A percentile compares a stretch with the other conserved stretches of the same genome.
phyloP scores from a whole-genome alignment of 306 rosid genomes.

The Rosa lucieae region DNA sequence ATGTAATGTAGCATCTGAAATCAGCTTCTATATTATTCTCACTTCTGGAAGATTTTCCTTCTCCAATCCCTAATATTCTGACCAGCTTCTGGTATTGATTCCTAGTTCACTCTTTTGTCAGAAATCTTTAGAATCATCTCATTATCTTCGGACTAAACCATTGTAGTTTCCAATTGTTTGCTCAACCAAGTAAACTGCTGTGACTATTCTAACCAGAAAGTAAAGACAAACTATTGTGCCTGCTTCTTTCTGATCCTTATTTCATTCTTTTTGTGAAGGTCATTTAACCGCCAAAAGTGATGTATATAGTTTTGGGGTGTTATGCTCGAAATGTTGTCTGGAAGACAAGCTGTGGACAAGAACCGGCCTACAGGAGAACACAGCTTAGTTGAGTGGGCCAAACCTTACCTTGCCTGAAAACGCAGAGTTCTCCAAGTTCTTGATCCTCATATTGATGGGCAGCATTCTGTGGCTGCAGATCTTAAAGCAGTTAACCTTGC shows the following conservation, averaged over 20 bases:
- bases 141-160: background rate
- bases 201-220: background rate
- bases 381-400: conserved; percentile 84
- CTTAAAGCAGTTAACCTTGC: conserved; percentile 67
- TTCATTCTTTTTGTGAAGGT: conserved; percentile 51
- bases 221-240: background rate
- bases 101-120: background rate
- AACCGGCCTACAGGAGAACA: conserved; percentile 84
- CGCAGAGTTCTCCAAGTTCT: conserved; percentile 66
- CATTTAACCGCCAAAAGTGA: conserved; percentile 89
- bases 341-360: conserved; percentile 74
- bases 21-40: background rate
- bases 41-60: background rate
- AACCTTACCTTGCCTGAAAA: conserved; percentile 79
- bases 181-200: background rate
- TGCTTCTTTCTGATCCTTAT: conserved; percentile 26
- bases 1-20: conserved; percentile 6
- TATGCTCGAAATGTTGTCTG: conserved; percentile 80
- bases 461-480: conserved; percentile 55
- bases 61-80: background rate
- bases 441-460: conserved; percentile 80
- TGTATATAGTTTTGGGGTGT: conserved; percentile 92
- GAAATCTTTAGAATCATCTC: background rate
- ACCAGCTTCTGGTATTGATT: conserved; percentile 1
- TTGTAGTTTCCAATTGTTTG: background rate